Conservation (phyloP, 1,139 yeast species). For the Geotrichum reessii region DNA sequence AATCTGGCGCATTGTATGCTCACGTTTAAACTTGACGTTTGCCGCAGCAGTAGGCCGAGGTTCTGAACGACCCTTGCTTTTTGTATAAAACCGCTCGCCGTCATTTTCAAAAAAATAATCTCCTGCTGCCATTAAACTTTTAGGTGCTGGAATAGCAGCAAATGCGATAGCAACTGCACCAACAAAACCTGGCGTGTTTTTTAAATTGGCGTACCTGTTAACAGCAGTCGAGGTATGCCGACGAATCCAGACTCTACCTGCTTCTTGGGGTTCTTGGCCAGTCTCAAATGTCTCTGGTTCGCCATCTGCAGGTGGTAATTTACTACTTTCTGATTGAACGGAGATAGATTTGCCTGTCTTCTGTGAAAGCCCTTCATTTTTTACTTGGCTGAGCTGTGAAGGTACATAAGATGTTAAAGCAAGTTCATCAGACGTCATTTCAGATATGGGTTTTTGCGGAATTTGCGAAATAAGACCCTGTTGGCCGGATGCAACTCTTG, state of each 20-base stretch:
- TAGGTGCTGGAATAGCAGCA: slow-evolving; percentile 18
- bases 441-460: not conserved
- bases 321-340: not conserved
- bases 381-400: not conserved
- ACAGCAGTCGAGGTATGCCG: slow-evolving; percentile 4
- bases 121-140: slow-evolving; percentile 1
- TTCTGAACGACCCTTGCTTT: not conserved
- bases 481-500: not conserved
- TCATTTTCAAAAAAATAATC: not conserved
- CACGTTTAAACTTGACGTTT: slow-evolving; percentile 16
- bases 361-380: not conserved
- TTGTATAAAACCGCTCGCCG: not conserved
- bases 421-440: not conserved
- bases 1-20: slow-evolving; percentile 15
- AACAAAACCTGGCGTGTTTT: slow-evolving; percentile 18
- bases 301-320: not conserved
- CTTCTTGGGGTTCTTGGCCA: not conserved
- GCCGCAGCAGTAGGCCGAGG: slow-evolving; percentile 17
- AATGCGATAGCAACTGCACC: slow-evolving; percentile 17
- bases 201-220: slow-evolving; percentile 12
- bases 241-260: not conserved
- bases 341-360: not conserved
- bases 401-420: not conserved
- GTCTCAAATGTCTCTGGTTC: not conserved
- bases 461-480: not conserved